Evolutionary conservation across 176 grass and related monocot genomes (phyloP).

Genomic region (Oryza punctata): DNA sequence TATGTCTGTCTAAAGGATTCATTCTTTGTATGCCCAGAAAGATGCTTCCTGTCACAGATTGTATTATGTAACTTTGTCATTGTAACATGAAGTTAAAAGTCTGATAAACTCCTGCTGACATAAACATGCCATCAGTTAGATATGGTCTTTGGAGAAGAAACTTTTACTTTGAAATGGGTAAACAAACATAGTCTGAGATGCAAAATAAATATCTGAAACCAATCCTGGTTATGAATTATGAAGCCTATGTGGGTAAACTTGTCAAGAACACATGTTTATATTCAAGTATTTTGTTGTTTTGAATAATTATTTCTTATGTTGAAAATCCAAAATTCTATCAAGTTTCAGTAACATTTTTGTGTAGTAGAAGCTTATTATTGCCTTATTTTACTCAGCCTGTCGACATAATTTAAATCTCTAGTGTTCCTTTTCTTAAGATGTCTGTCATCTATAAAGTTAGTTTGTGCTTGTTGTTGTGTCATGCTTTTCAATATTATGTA

Average conservation of each 20-base stretch:
- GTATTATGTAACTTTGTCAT: background rate
- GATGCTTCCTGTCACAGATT: background rate
- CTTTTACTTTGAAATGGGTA: background rate
- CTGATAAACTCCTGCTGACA: background rate
- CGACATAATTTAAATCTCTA: background rate
- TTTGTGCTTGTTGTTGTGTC: background rate
- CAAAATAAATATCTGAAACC: background rate
- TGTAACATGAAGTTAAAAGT: background rate
- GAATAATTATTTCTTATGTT: background rate
- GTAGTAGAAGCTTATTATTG: background rate
- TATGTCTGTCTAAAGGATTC: background rate
- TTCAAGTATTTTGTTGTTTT: background rate
- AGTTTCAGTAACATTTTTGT: background rate
- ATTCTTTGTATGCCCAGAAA: slow-evolving; percentile 11
- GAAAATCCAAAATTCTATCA: background rate
- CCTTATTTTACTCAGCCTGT: background rate
- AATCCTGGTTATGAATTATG: background rate
- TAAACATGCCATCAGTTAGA: background rate
- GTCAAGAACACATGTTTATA: background rate
- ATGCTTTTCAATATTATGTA: background rate
- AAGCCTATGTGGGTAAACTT: background rate
- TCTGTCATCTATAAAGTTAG: background rate
- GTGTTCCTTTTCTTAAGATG: background rate
- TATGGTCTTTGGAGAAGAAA: background rate
- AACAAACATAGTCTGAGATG: background rate